A percentile compares a stretch with the other conserved stretches of the same genome.
Conservation (phyloP, 257 asterid species). For the Solanum okadae region DNA sequence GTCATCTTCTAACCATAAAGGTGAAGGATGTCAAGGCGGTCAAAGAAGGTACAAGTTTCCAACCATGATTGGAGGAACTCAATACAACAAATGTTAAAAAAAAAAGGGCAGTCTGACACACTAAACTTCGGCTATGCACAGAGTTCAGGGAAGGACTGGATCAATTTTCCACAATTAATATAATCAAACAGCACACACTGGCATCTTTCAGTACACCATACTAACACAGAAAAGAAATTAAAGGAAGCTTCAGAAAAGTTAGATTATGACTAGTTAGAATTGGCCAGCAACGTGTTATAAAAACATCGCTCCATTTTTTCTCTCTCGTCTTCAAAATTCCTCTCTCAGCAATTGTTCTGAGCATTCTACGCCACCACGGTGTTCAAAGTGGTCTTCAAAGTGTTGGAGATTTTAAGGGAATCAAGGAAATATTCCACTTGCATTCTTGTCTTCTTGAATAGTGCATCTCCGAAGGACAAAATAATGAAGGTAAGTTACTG, state of each 20-base stretch:
- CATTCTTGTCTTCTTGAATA: neutral
- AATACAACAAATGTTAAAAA: neutral
- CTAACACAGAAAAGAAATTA: neutral
- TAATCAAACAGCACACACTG: neutral
- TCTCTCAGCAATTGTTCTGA: neutral
- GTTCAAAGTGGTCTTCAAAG: neutral
- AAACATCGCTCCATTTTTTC: neutral
- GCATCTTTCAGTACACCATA: neutral
- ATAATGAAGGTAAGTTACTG: neutral
- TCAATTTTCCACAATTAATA: neutral
- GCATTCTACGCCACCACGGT: neutral
- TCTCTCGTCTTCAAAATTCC: neutral
- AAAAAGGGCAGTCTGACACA: neutral
- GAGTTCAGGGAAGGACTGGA: neutral
- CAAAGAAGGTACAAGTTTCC: neutral
- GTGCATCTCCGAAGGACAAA: neutral
- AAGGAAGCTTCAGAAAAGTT: neutral
- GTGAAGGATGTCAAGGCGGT: neutral
- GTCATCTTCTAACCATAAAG: neutral
- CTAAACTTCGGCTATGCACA: neutral
- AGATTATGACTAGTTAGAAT: neutral
- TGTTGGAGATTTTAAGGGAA: neutral
- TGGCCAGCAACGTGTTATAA: neutral
- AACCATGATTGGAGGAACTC: neutral
- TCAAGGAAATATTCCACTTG: neutral